Percentiles rank a stretch among this genome's conserved stretches.
These are phyloP conservation scores for Cymodocea nodosa DNA, from an alignment of 116 monocot genomes.

Conservation along the genomic window DNA sequence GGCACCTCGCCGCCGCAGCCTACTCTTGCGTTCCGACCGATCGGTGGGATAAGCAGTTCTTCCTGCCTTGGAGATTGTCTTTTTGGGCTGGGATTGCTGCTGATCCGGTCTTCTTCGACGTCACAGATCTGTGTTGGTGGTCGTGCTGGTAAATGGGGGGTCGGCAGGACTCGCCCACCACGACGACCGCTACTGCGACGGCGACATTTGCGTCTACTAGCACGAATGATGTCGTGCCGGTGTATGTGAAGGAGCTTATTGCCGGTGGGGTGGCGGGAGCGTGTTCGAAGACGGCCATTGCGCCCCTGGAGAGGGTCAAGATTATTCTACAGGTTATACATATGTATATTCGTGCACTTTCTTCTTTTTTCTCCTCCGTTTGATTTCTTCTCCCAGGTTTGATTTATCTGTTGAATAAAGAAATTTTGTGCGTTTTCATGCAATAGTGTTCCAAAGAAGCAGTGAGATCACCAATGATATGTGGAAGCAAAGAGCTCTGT, in stretches of 20 bases:
- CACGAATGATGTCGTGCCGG: conserved; percentile 40
- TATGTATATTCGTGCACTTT: background rate
- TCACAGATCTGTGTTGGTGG: no score
- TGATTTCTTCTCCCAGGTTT: no score
- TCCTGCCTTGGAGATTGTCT: conserved; percentile 5
- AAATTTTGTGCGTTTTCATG: no score
- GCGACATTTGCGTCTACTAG: conserved; percentile 14
- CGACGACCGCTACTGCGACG: conserved; percentile 16
- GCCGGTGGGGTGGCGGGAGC: conserved; percentile 61
- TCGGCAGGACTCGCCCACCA: conserved; percentile 10
- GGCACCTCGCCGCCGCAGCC: no score
- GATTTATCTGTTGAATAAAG: no score
- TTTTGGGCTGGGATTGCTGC: background rate
- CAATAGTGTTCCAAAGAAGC: no score
- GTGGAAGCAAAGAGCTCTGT: no score
- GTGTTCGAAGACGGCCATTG: conserved; percentile 52
- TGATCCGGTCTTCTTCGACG: background rate
- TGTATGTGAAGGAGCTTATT: conserved; percentile 58
- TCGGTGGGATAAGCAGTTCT: conserved; percentile 48
- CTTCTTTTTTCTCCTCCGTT: no score
- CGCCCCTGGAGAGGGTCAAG: conserved; percentile 64
- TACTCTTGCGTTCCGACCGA: background rate
- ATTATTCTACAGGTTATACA: conserved; percentile 55
- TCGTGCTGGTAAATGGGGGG: conserved; percentile 9
- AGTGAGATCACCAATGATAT: no score